Evolutionary conservation across 225 moss, liverwort and hornwort genomes (phyloP), one percentile per base, ranked within the genome.

Genomic region (Marchantia polymorpha): DNA sequence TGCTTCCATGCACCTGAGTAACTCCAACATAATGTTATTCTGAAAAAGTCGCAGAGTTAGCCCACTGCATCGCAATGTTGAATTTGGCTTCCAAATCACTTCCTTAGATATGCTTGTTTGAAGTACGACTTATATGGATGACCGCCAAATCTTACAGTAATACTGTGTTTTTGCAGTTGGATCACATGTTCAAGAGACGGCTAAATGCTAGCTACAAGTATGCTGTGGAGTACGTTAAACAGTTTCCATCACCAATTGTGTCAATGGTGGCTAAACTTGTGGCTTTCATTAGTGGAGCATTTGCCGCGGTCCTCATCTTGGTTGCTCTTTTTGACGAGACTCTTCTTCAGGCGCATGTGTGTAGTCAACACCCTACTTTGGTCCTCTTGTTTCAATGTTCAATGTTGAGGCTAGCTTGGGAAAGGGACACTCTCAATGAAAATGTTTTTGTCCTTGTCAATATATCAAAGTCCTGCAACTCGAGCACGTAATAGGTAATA

Each of bases 121-220:
- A 61, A 61, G 17, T 12, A 10, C 25, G 65, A 65, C 27, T 27
- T 27, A 48, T 49, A 14, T 26, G 26, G 30, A 54, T 74, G 0
- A 29, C 19, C n/a, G n/a, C n/a, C 46, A 22, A 39, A 31, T 16
- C 75, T 59, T 59, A 75, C 39, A 39, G 8, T 59, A 6, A 20
- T 31, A 31, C 1, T 52, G n/a, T 50, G 64, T 52, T 56, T 15
- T 63, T 20, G 69, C 92, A 99, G 99, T 86, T 99, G 88, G 99
- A 99, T 85, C 99, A 99, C 84, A 95, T 99, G 93, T 95, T 95
- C 60, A 95, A 93, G 84, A 90, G 88, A 74, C 91, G 95, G 82
- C 56, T 99, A 69, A 95, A 88, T 87, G 89, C 90, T 70, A 99
- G 99, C 86, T 91, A 95, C 80, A 90, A 88, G 76, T 85, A 92